Evolutionary conservation across 2,329 filamentous ascomycete species (phyloP).

Genomic region (Ambrosiella cleistominuta): DNA sequence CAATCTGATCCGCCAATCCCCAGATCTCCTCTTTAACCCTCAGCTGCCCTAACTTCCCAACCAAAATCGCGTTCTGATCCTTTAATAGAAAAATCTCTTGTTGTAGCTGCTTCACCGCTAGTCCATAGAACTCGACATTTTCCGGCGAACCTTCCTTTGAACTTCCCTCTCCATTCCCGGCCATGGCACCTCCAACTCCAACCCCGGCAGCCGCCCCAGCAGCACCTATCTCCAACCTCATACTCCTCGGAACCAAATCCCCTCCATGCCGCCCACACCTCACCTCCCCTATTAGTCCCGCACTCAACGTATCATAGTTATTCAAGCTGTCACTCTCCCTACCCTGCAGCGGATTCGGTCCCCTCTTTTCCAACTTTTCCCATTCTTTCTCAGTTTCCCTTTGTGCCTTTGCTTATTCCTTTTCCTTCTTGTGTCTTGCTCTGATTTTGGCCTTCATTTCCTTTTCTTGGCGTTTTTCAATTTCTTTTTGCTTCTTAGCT

Average conservation of each 20-base stretch:
- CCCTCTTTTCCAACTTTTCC: slow-evolving; percentile 24
- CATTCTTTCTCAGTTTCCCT: slow-evolving; percentile 39
- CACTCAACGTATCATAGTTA: neutral
- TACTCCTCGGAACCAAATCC: neutral
- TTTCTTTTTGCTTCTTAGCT: slow-evolving; percentile 34
- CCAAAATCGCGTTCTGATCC: slow-evolving; percentile 40
- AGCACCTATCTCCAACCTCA: neutral
- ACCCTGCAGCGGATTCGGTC: neutral
- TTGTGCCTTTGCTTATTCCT: slow-evolving; percentile 26
- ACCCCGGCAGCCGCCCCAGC: neutral
- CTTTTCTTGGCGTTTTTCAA: slow-evolving; percentile 27
- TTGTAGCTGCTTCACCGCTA: slow-evolving; percentile 34
- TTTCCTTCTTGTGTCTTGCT: slow-evolving; percentile 30
- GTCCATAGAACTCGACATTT: slow-evolving; percentile 17
- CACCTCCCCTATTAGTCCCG: neutral
- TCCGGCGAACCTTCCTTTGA: neutral
- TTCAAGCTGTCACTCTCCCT: neutral
- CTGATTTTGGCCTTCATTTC: slow-evolving; percentile 34
- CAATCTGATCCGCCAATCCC: neutral
- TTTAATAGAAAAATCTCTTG: slow-evolving; percentile 40
- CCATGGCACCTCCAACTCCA: slow-evolving; percentile 24
- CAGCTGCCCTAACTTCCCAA: slow-evolving; percentile 33
- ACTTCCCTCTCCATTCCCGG: neutral
- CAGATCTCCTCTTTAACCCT: slow-evolving; percentile 15
- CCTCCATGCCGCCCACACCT: neutral